phyloP scores from a whole-genome alignment of 2,329 filamentous ascomycete genomes.

The Cladosporium phlei region DNA sequence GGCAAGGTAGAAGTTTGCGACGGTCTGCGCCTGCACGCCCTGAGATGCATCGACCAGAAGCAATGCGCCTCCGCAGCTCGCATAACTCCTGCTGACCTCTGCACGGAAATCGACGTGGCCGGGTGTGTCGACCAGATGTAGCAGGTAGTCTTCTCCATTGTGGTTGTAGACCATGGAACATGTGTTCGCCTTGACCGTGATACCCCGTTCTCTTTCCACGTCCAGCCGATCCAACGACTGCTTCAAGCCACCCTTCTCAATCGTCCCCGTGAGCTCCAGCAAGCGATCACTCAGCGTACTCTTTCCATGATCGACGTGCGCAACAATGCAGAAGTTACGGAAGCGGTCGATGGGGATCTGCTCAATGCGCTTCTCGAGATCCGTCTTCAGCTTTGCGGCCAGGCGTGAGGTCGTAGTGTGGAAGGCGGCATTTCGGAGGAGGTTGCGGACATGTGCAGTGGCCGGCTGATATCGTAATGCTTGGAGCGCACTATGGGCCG shows the following conservation, averaged over 20 bases:
- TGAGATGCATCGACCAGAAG: conserved; percentile 94
- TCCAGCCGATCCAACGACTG: conserved; percentile 96
- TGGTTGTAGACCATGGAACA: conserved; percentile 96
- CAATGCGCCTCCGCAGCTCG: conserved; percentile 87
- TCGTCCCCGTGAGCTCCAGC: conserved; percentile 90
- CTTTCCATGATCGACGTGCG: conserved; percentile 98
- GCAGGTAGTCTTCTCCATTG: conserved; percentile 78
- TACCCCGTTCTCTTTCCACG: conserved; percentile 90
- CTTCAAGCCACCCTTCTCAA: conserved; percentile 79
- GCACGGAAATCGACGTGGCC: conserved; percentile 97
- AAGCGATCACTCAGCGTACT: conserved; percentile 90
- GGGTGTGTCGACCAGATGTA: conserved; percentile 94
- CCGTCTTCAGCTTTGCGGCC: conserved; percentile 41
- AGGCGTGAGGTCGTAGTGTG: conserved; percentile 18
- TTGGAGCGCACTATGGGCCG: conserved; percentile 14
- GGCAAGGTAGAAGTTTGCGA: conserved; percentile 96
- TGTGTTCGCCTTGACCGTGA: conserved; percentile 98
- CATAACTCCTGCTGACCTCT: conserved; percentile 92
- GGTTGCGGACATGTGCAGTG: conserved; percentile 3
- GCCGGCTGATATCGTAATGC: conserved; percentile 12
- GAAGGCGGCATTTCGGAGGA: conserved; percentile 12
- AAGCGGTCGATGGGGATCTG: conserved; percentile 73
- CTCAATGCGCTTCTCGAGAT: conserved; percentile 61
- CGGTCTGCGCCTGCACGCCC: conserved; percentile 94
- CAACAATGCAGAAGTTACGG: conserved; percentile 97